phyloP scores from a whole-genome alignment of 352 stramenopile genomes.

The Phytopythium cucurbitacearum region DNA sequence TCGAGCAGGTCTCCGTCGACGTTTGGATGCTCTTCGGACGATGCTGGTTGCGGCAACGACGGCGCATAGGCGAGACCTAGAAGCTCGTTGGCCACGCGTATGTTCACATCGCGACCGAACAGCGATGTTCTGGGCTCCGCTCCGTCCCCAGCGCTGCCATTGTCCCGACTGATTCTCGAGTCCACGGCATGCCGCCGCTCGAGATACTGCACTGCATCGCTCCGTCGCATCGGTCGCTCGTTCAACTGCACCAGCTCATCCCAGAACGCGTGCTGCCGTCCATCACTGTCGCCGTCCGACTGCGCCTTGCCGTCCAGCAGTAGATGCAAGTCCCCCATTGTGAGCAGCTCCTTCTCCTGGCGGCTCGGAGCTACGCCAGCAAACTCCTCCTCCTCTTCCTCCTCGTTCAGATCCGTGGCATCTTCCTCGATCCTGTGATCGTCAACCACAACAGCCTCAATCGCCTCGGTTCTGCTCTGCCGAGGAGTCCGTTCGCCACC shows the following conservation, averaged over 20 bases:
- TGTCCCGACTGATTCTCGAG: conserved; percentile 7
- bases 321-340: conserved; percentile 40
- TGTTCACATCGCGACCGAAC: conserved; percentile 19
- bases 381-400: conserved; percentile 12
- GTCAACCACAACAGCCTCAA: not conserved
- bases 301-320: conserved; percentile 24
- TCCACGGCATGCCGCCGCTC: conserved; percentile 34
- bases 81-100: conserved; percentile 20
- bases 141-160: not conserved
- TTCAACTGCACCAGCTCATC: conserved; percentile 35
- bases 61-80: conserved; percentile 6
- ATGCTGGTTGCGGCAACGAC: not conserved
- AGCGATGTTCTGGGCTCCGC: conserved; percentile 19
- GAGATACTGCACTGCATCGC: conserved; percentile 25
- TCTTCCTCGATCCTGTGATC: not conserved
- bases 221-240: conserved; percentile 20
- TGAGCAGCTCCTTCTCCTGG: conserved; percentile 55
- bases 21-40: not conserved
- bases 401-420: not conserved
- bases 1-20: conserved; percentile 9
- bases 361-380: conserved; percentile 31
- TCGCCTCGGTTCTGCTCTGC: not conserved
- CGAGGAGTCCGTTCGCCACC: not conserved
- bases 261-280: conserved; percentile 32
- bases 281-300: not conserved